Base-by-base conservation (phyloP, 176 grass and related monocot species). In the Oryza punctata region DNA sequence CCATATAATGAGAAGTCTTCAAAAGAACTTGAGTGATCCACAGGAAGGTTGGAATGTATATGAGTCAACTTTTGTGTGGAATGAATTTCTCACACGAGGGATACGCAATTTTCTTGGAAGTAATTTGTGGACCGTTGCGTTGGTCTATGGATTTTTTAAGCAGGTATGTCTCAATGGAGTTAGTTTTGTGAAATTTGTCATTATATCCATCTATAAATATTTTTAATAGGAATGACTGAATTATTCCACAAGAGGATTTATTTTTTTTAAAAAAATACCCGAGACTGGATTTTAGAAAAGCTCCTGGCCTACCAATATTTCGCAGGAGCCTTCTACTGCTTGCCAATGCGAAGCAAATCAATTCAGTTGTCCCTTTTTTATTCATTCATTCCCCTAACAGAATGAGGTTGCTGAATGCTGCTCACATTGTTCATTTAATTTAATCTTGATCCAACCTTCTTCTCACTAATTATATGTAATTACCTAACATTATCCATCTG, bases 111-210 rank as follows among this genome's bases (percentile, higher is more conserved):
- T 72, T 70, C 70, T 92, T 15, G 85, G 78, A 82, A 97, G 88
- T 89, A 85, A 81, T 40, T 66, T 87, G 68, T 98, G 92, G 92
- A 95, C 96, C 0, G 89, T 95, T 67, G 84, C 96, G 70, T 86
- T 98, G 44, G 93, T 98, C 29, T 94, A 93, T 87, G 96, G 96
- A 6, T 98, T 98, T 35, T 98, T 98, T 89, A 93, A 88, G 77
- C 96, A 98, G 89, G 96, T 98, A 88, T 26, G 14, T 38, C 12
- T n/a, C 76, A 47, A 63, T 54, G 24, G 59, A 45, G 75, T 75
- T 79, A 18, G 52, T 35, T 78, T 47, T 13, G n/a, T 87, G 72
- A 54, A 40, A 80, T 66, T 65, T 54, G 27, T 27, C 47, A 47
- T 49, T 65, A 49, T 65, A 44, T 73, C 59, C 59, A 38, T 15